Percentiles rank a stretch among this genome's conserved stretches.
These are phyloP conservation scores for Cordyceps militaris DNA, from an alignment of 2,329 filamentous ascomycete genomes.

Conservation along the genomic window DNA sequence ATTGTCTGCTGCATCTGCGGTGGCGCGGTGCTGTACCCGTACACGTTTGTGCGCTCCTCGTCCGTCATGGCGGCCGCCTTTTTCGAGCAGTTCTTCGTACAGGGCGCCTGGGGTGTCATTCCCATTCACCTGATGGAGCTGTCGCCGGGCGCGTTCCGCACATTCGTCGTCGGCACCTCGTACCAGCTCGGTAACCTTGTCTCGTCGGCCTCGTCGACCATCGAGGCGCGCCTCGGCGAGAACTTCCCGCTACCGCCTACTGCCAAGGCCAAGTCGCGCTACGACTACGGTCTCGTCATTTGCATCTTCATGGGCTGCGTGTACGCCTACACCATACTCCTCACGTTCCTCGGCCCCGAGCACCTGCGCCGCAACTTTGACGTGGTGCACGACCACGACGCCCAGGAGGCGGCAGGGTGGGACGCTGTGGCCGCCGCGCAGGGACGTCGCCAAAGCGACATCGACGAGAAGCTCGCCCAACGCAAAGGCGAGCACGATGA, in stretches of 20 bases:
- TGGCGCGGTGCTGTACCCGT: slow-evolving; percentile 75
- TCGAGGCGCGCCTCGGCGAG: slow-evolving; percentile 69
- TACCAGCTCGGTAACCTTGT: slow-evolving; percentile 76
- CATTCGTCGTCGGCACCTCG: slow-evolving; percentile 65
- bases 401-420: slow-evolving; percentile 38
- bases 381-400: slow-evolving; percentile 40
- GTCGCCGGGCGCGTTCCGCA: slow-evolving; percentile 63
- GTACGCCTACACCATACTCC: slow-evolving; percentile 53
- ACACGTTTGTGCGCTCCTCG: slow-evolving; percentile 59
- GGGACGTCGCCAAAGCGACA: background rate
- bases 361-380: slow-evolving; percentile 45
- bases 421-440: slow-evolving; percentile 22
- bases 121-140: slow-evolving; percentile 74
- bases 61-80: slow-evolving; percentile 72
- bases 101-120: slow-evolving; percentile 71
- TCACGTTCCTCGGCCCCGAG: slow-evolving; percentile 58
- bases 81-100: slow-evolving; percentile 74
- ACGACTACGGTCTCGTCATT: slow-evolving; percentile 76
- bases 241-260: slow-evolving; percentile 61
- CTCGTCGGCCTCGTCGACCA: slow-evolving; percentile 62
- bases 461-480: slow-evolving; percentile 1
- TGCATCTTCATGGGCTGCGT: slow-evolving; percentile 89
- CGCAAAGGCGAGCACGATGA: background rate
- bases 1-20: slow-evolving; percentile 57
- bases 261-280: slow-evolving; percentile 42